Base-by-base conservation (phyloP, 768 basidiomycete species). In the Termitomyces titanicus region DNA sequence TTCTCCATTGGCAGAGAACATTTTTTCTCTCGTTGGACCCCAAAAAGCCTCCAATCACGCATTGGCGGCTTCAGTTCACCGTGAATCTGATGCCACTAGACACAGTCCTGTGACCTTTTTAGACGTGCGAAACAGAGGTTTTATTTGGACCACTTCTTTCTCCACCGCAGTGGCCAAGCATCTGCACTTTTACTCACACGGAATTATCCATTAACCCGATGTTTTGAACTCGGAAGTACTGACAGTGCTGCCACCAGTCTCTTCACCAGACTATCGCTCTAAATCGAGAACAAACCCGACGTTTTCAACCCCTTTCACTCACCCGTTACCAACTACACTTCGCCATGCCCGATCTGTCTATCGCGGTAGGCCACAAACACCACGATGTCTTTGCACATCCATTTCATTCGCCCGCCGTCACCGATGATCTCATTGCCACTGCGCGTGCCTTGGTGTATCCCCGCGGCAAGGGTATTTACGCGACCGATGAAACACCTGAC, bases 401-500 rank as follows among this genome's bases (percentile, higher is more conserved):
- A 11, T 64, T 71, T 61, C 76, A 79, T 55, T 72, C 74, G 17
- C 66, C 70, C 11, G 66, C 68, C 35, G 71, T 76, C 24, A 76
- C 78, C 4, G 63, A 70, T 43, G 72, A 75, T 55, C 65, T 82
- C 53, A 76, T 80, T 43, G 64, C 66, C 12, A 76, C 72, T 3
- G 79, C 80, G 9, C 66, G 70, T 20, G 72, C 74, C 7, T 63
- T 81, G 24, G 79, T 82, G 3, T 66, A 75, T 60, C 75, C 77
- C 25, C 72, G 71, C 17, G 79, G 79, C 31, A 79, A 74, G 64
- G 80, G 79, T 5, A 76, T 81, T 29, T 81, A 81, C 51, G 80
- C 80, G 11, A 81, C 80, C 9, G 80, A 82, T 57, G 79, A 82
- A 58, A 69, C 76, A 17, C 74, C 77, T n/a, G 71, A 77, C 22